phyloP scores from a whole-genome alignment of 768 basidiomycete genomes.

The Leccinum pellstonianum region DNA sequence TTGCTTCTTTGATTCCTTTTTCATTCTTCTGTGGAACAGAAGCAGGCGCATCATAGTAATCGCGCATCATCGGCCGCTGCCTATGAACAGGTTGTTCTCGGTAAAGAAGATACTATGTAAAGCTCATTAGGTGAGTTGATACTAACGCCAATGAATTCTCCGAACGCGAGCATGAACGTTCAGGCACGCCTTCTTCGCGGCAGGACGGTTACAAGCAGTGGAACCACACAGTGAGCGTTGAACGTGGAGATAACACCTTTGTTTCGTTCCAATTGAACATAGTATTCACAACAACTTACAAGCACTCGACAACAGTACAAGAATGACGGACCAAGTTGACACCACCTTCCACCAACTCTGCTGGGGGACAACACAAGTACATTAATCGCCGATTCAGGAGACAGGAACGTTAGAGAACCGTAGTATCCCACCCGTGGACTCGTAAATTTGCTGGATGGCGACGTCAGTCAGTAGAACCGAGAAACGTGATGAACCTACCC shows the following conservation, averaged over 20 bases:
- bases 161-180: neutral
- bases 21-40: neutral
- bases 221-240: too few species aligned
- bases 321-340: neutral
- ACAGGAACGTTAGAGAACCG: neutral
- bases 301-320: neutral
- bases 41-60: neutral
- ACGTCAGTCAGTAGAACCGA: neutral
- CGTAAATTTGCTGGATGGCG: neutral
- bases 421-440: neutral
- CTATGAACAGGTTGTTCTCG: neutral
- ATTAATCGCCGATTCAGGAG: neutral
- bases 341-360: neutral
- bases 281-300: neutral
- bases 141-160: too few species aligned
- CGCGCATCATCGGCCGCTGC: too few species aligned
- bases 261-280: neutral
- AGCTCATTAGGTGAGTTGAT: neutral
- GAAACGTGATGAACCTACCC: neutral
- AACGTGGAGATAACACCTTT: neutral
- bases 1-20: neutral
- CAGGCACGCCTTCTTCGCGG: neutral
- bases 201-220: neutral
- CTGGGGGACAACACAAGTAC: neutral
- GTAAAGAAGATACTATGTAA: neutral